phyloP scores from a whole-genome alignment of 768 basidiomycete species.

The Mycena galericulata region DNA sequence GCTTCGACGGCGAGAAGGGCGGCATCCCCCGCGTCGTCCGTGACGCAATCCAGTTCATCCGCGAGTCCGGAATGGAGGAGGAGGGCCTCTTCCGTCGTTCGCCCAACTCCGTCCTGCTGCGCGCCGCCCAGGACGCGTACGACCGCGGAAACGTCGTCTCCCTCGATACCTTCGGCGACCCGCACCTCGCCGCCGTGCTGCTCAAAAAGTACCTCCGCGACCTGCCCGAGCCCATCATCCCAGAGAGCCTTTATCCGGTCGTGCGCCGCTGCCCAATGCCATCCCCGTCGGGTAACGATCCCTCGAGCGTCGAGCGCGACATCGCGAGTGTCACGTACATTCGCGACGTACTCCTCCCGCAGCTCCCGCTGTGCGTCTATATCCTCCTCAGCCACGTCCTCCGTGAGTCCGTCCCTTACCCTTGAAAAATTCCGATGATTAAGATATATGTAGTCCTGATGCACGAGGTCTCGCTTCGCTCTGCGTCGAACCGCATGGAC shows the following conservation, averaged over 20 bases:
- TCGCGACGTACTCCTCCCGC: slow-evolving; percentile 74
- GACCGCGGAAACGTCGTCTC: slow-evolving; percentile 88
- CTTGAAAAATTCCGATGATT: neutral
- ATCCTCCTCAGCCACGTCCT: slow-evolving; percentile 80
- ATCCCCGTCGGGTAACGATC: slow-evolving; percentile 43
- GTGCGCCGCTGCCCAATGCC: slow-evolving; percentile 77
- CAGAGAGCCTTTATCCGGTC: slow-evolving; percentile 72
- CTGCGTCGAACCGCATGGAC: slow-evolving; percentile 81
- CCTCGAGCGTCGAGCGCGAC: slow-evolving; percentile 52
- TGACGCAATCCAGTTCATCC: slow-evolving; percentile 79
- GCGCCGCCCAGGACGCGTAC: slow-evolving; percentile 85
- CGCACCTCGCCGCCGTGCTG: slow-evolving; percentile 85
- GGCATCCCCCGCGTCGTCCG: slow-evolving; percentile 84
- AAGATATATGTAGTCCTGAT: slow-evolving; percentile 67
- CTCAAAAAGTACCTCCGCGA: slow-evolving; percentile 89
- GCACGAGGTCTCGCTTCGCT: slow-evolving; percentile 80
- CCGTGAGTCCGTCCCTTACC: slow-evolving; percentile 57
- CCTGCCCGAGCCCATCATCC: slow-evolving; percentile 83
- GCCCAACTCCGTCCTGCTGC: slow-evolving; percentile 75
- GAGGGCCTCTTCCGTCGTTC: slow-evolving; percentile 90
- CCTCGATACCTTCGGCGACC: slow-evolving; percentile 79
- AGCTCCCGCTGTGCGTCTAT: slow-evolving; percentile 76
- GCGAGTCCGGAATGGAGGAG: slow-evolving; percentile 75
- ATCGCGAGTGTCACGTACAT: slow-evolving; percentile 73
- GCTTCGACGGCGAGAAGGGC: slow-evolving; percentile 84